Evolutionary conservation across 176 grass and related monocot genomes (phyloP), one percentile per base, ranked within the genome.

Genomic region (Triticum aestivum): DNA sequence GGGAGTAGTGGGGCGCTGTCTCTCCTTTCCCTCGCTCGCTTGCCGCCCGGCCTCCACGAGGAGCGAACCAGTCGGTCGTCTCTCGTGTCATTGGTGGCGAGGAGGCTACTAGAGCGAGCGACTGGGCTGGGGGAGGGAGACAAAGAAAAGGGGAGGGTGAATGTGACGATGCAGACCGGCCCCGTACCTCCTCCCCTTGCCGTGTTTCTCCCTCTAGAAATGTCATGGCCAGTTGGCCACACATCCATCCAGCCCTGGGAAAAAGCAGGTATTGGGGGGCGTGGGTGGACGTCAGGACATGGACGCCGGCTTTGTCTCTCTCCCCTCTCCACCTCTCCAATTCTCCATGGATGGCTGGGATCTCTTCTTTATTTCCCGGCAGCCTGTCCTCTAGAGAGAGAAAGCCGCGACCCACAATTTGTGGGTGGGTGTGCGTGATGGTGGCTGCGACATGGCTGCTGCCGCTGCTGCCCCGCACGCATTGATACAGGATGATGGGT

Each of bases 141-240:
- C 67, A 49, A n/a, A 11, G 12, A 9, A 3, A 3, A 23, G 21
- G 5, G 52, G 35, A 3, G 9, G 2, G 23, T 54, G 62, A 78
- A 9, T 4, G 72, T 7, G 58, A 34, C 9, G 20, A 29, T 21
- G 61, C 78, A 15, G 65, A 33, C 18, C 4, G 15, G 5, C 13
- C 32, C 32, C 9, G 45, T 75, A 20, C 29, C 61, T 30, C 20
- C 59, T 32, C 12, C 14, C 15, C 21, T 35, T 41, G 66, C 33
- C 7, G 23, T n/a, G 23, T n/a, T 58, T 73, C 85, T 86, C 81
- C 78, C 87, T 39, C 26, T 63, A 42, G 61, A 65, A 51, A 87
- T 37, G 38, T 49, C 85, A 35, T 47, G 78, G 20, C 32, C 79
- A 30, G 29, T 30, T 30, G 39, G 11, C 21, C 70, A 15, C 17